A percentile compares a stretch with the other conserved stretches of the same genome.
phyloP scores from a whole-genome alignment of 306 rosid genomes.

The Dalbergia cultrata region DNA sequence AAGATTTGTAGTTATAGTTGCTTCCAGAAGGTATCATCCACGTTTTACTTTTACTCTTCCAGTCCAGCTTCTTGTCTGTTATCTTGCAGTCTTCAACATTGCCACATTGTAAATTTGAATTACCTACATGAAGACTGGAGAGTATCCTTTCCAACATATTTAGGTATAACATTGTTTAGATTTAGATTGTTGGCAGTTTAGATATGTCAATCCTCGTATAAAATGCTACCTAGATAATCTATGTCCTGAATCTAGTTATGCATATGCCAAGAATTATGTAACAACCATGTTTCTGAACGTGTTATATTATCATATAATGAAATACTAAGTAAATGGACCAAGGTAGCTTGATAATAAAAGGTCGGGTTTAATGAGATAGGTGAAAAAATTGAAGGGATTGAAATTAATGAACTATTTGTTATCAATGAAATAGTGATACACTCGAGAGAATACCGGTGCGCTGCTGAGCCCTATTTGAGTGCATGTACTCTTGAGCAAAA shows the following conservation, averaged over 20 bases:
- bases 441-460: no score
- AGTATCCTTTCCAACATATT: not conserved
- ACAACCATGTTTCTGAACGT: not conserved
- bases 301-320: not conserved
- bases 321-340: not conserved
- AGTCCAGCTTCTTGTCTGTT: slow-evolving; percentile 12
- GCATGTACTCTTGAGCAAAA: no score
- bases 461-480: no score
- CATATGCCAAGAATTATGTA: not conserved
- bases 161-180: slow-evolving; percentile 20
- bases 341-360: not conserved
- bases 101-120: slow-evolving; percentile 25
- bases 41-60: not conserved
- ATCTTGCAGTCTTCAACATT: slow-evolving; percentile 6
- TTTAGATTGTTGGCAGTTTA: not conserved
- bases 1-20: slow-evolving; percentile 39
- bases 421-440: not conserved
- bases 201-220: not conserved
- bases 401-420: not conserved
- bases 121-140: not conserved
- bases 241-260: not conserved
- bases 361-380: not conserved
- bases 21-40: slow-evolving; percentile 5
- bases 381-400: not conserved
- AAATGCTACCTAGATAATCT: not conserved